Evolutionary conservation across 768 basidiomycete species (phyloP).

Genomic region (Dioszegia aurantiaca): DNA sequence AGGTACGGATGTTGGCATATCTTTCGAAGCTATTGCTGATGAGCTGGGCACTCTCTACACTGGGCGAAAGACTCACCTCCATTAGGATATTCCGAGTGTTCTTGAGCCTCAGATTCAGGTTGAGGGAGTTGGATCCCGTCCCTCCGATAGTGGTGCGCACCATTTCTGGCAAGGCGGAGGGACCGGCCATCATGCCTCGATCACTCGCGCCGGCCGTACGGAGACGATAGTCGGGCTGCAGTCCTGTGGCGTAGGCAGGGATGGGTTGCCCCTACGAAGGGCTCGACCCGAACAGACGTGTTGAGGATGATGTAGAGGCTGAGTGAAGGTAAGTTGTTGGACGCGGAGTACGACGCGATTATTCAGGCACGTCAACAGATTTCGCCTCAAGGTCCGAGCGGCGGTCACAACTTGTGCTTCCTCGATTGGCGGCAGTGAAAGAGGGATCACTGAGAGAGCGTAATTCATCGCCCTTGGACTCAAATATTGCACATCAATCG

Average conservation of each 20-base stretch:
- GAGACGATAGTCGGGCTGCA: too few relatives aligned
- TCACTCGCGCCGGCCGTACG: too few relatives aligned
- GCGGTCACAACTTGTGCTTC: too few relatives aligned
- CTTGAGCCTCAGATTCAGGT: slow-evolving; percentile 12
- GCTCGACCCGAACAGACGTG: neutral
- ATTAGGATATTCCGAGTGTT: slow-evolving; percentile 42
- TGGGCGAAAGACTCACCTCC: slow-evolving; percentile 32
- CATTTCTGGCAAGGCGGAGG: neutral
- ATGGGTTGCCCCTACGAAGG: too few relatives aligned
- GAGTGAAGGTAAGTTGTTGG: neutral
- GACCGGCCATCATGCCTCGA: neutral
- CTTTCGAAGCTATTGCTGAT: slow-evolving; percentile 39
- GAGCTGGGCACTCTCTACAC: slow-evolving; percentile 2
- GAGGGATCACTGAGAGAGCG: too few relatives aligned
- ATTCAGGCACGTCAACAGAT: slow-evolving; percentile 7
- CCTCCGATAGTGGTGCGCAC: neutral
- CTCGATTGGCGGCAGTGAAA: too few relatives aligned
- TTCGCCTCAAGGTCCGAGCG: neutral
- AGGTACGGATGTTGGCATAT: slow-evolving; percentile 80
- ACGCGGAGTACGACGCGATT: neutral
- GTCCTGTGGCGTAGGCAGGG: too few relatives aligned
- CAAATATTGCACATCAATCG: too few relatives aligned
- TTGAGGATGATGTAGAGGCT: neutral
- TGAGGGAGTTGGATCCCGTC: neutral
- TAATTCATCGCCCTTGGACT: too few relatives aligned